These are phyloP conservation scores for Fusarium sarcochroum DNA, from an alignment of 2,329 filamentous ascomycete species.

Conservation along the genomic window DNA sequence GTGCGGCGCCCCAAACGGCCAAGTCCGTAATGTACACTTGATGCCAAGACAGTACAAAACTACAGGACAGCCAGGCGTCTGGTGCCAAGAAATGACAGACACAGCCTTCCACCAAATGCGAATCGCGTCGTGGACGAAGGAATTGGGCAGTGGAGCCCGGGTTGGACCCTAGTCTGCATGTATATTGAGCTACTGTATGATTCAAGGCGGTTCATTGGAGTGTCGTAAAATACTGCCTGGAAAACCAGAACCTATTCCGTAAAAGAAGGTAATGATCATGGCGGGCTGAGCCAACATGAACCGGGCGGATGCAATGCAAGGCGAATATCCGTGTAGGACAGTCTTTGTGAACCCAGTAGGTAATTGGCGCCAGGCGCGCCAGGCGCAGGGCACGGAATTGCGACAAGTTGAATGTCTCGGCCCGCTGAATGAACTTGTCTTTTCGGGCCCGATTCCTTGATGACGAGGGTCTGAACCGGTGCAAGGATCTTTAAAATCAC, in stretches of 20 bases:
- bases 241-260: conserved; percentile 17
- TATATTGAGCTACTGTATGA: conserved; percentile 24
- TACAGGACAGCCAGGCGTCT: conserved; percentile 8
- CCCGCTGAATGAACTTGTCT: conserved; percentile 9
- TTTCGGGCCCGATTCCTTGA: conserved; percentile 17
- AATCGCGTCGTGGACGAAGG: conserved; percentile 23
- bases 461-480: conserved; percentile 2
- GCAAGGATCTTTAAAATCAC: conserved; percentile 7
- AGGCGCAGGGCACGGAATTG: conserved; percentile 24
- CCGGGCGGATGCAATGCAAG: conserved; percentile 15
- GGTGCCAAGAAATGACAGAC: conserved; percentile 24
- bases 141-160: conserved; percentile 40
- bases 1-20: conserved; percentile 24
- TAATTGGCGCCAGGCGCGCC: conserved; percentile 34
- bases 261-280: conserved; percentile 8
- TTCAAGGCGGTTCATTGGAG: conserved; percentile 44
- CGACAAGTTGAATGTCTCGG: conserved; percentile 15
- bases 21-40: conserved; percentile 26
- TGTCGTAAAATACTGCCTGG: conserved; percentile 4
- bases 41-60: conserved; percentile 15
- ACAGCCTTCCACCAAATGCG: conserved; percentile 31
- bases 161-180: conserved; percentile 24
- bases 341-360: not conserved
- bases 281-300: conserved; percentile 7
- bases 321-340: conserved; percentile 4